These are phyloP conservation scores for Aegilops tauschii DNA, from an alignment of 176 grass and related monocot genomes.

Conservation along the genomic window DNA sequence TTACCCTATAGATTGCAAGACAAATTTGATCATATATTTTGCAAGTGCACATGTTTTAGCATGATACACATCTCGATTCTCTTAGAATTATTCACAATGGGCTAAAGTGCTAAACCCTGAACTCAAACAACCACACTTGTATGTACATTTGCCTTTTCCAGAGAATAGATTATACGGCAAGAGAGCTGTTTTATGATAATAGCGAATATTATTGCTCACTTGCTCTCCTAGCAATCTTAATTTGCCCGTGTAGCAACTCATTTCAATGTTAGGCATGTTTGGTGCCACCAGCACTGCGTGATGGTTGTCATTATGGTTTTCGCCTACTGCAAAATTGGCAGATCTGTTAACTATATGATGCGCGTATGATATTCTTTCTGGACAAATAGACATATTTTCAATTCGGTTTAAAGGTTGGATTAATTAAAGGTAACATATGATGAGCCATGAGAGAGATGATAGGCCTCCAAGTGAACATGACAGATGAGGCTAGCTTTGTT, in stretches of 20 bases:
- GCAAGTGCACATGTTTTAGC: not conserved
- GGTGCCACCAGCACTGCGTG: not conserved
- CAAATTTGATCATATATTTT: not conserved
- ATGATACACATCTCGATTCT: not conserved
- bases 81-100: not conserved
- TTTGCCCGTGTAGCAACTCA: conserved; percentile 11
- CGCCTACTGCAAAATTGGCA: not conserved
- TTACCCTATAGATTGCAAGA: not conserved
- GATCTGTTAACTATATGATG: not conserved
- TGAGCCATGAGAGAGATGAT: not conserved
- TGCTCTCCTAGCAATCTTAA: conserved; percentile 18
- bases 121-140: not conserved
- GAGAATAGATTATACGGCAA: not conserved
- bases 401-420: no score
- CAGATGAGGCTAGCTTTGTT: no score
- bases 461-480: not conserved
- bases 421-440: not conserved
- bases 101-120: not conserved
- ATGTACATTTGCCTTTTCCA: not conserved
- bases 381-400: not conserved
- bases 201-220: not conserved
- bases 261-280: not conserved
- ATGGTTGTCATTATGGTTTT: conserved; percentile 10
- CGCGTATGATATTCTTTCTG: not conserved
- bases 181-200: not conserved